Evolutionary conservation across 192 early-diverging fungal species (phyloP).

Genomic region (Mortierella antarctica): DNA sequence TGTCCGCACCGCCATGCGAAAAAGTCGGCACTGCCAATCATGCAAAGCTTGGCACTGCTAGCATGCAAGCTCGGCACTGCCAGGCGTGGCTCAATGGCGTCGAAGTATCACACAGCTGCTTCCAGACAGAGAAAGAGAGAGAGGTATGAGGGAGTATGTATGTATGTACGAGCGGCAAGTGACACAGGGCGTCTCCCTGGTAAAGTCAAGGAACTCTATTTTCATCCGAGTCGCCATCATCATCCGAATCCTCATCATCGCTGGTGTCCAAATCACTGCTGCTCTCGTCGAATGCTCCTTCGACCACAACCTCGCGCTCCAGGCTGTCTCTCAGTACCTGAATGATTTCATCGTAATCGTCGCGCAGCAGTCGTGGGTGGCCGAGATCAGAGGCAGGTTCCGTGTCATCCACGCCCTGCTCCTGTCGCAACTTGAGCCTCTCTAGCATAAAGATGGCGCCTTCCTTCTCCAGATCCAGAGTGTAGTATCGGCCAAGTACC

Average conservation of each 20-base stretch:
- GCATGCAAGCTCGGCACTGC: no score
- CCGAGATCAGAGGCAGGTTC: neutral
- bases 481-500: slow-evolving; percentile 42
- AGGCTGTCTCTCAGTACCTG: slow-evolving; percentile 31
- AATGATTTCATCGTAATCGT: slow-evolving; percentile 36
- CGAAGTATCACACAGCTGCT: no score
- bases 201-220: neutral
- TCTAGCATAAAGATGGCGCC: slow-evolving; percentile 40
- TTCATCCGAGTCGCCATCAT: slow-evolving; percentile 11
- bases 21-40: no score
- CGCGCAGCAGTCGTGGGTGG: neutral
- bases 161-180: neutral
- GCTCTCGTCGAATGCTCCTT: slow-evolving; percentile 4
- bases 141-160: neutral
- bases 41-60: no score
- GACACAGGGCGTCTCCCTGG: neutral
- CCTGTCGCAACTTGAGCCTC: slow-evolving; percentile 22
- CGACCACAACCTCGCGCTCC: slow-evolving; percentile 42
- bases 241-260: slow-evolving; percentile 18
- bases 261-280: slow-evolving; percentile 9
- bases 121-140: neutral
- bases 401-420: neutral
- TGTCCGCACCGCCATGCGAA: no score
- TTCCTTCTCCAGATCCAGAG: slow-evolving; percentile 47
- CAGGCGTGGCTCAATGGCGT: no score